Base-by-base conservation (phyloP, 140 eudicot species). In the Erigeron philadelphicus region DNA sequence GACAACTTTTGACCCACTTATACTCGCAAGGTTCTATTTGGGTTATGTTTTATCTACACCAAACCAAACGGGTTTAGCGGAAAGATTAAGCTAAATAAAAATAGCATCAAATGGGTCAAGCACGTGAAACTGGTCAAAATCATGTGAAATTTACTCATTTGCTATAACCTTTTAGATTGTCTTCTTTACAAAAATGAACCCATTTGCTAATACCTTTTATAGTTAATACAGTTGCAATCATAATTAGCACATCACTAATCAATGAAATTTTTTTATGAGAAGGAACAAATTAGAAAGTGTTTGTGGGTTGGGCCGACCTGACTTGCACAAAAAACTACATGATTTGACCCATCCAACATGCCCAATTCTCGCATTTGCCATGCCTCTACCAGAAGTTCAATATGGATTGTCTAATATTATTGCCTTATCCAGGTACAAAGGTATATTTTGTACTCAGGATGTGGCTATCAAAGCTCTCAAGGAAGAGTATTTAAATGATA, bases 381-480 rank as follows among this genome's bases (percentile, higher is more conserved):
- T 48, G 23, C 49, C 1, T 61, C 12, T 61, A 48, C 50, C 75
- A 42, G 31, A 49, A 52, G 56, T 17, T 17, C 65, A 70, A 9
- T 75, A 59, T n/a, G 17, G 6, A 3, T 43, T 73, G 40, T 65
- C 63, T 46, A 42, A 62, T 55, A 6, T 58, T 25, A 11, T 53
- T 66, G 10, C 6, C 16, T 42, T 60, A 11, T 47, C 62, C 83
- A 90, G 97, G 80, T 88, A 83, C 77, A 90, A 84, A 77, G 97
- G 97, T 54, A 76, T 83, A 11, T 84, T 77, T 64, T 76, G 76
- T 66, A 78, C 83, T 80, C 97, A 88, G 75, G 92, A 88, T 10
- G 98, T 91, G 75, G 98, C 98, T 21, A 86, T 91, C 69, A 91
- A 91, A 83, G 72, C 85, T 80, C 81, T 91, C 46, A 91, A 79